Conservation (phyloP, 768 basidiomycete species). For the Pleurotus platypus region DNA sequence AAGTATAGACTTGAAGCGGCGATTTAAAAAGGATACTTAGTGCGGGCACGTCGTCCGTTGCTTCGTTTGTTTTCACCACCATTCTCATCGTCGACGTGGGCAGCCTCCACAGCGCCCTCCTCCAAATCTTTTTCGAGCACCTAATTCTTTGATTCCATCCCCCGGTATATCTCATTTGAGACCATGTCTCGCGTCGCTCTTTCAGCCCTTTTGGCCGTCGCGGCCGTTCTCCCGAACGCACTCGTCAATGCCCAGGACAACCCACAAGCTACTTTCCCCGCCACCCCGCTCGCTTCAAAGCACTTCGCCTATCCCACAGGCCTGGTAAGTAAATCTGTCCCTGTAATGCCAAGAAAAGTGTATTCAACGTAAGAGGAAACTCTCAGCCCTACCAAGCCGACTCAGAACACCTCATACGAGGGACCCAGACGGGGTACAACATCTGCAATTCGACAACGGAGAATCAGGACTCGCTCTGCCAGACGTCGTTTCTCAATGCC, state of each 20-base stretch:
- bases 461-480: constrained; percentile 51
- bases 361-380: constrained; percentile 8
- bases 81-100: too few species aligned
- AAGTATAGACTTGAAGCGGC: too few species aligned
- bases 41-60: too few species aligned
- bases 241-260: constrained; percentile 25
- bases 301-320: constrained; percentile 38
- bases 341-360: not conserved
- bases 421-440: constrained; percentile 58
- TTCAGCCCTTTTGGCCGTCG: constrained; percentile 30
- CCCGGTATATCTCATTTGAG: not conserved
- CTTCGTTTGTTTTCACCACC: too few species aligned
- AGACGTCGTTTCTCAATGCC: constrained; percentile 50
- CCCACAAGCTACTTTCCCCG: constrained; percentile 31
- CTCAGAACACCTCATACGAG: constrained; percentile 39
- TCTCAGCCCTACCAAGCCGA: constrained; percentile 52
- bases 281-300: constrained; percentile 44
- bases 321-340: constrained; percentile 29
- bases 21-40: too few species aligned
- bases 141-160: too few species aligned
- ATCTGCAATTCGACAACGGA: constrained; percentile 57
- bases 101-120: too few species aligned
- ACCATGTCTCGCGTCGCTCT: constrained; percentile 45
- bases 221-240: constrained; percentile 16
- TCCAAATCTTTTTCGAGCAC: too few species aligned